Evolutionary conservation across 2,329 filamentous ascomycete species (phyloP).

Genomic region (Seiridium unicorne): DNA sequence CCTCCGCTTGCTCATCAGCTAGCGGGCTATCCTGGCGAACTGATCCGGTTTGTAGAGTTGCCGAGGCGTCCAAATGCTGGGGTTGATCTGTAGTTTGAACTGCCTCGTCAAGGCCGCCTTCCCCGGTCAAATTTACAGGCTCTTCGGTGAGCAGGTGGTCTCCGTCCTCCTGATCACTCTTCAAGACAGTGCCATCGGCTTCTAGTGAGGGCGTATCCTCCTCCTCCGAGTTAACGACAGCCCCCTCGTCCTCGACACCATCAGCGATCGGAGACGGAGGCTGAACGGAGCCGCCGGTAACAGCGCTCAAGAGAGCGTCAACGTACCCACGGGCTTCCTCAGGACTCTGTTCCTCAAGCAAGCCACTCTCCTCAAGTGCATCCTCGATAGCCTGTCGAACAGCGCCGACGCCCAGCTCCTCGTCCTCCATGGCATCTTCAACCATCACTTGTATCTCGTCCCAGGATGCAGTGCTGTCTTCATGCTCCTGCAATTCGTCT

Average conservation of each 20-base stretch:
- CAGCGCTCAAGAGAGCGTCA: slow-evolving; percentile 47
- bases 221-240: slow-evolving; percentile 4
- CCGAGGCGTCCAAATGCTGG: too few species aligned
- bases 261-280: slow-evolving; percentile 5
- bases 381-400: slow-evolving; percentile 55
- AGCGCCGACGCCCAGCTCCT: slow-evolving; percentile 49
- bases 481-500: slow-evolving; percentile 20
- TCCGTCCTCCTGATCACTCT: too few species aligned
- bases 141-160: too few species aligned
- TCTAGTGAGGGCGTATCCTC: slow-evolving; percentile 10
- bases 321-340: slow-evolving; percentile 48
- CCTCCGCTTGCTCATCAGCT: slow-evolving; percentile 16
- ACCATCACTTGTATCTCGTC: slow-evolving; percentile 53
- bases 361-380: slow-evolving; percentile 53
- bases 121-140: too few species aligned
- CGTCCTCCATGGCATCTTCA: slow-evolving; percentile 56
- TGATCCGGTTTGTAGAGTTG: too few species aligned
- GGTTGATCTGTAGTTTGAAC: too few species aligned
- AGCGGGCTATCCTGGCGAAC: not conserved
- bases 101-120: too few species aligned
- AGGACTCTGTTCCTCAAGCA: slow-evolving; percentile 43
- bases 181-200: too few species aligned
- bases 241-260: not conserved
- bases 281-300: slow-evolving; percentile 32
- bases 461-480: slow-evolving; percentile 42